Base-by-base conservation (phyloP, 805 yeast genomes). In the Wickerhamomyces bovis region DNA sequence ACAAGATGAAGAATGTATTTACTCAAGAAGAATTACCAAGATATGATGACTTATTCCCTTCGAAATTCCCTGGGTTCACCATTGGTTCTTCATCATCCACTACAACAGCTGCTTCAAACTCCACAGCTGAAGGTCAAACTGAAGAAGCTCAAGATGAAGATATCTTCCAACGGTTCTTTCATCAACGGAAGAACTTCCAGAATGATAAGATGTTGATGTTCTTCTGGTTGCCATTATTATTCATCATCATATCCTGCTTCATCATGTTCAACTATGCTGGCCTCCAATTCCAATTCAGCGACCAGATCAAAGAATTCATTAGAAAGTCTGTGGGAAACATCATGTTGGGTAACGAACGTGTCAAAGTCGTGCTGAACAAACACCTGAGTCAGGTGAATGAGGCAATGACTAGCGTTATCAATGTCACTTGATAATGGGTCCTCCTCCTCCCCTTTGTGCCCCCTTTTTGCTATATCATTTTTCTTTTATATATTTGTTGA, bases 191-290 rank as follows among this genome's bases (percentile, higher is more conserved):
- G 54, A 72, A 71, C 43, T 68, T 77, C 48, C 68, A 67, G 55
- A 85, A 88, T 57, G 97, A 90, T 65, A 83, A 79, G 59, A 84
- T 89, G 87, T 71, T 90, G 52, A 68, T 88, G 50, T 87, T 90
- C 63, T 89, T 90, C 75, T 90, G 97, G 97, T 67, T 89, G 48
- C 97, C 97, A 13, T 75, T 86, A 35, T 67, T 88, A 44, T 55
- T 83, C 19, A 61, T 86, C 28, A 64, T 82, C 16, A 67, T 80
- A 3, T 66, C 80, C 7, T 70, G 73, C 54, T 69, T 76, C 45
- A 62, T 75, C 4, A 51, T 69, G 25, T 60, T 61, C 47, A 65
- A 59, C 21, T 28, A 44, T 36, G 60, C 68, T 25, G 73, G 74
- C 7, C 59, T 60, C 52, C 58, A 60, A 16, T 63, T 63, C 43